Percentiles rank a stretch among this genome's conserved stretches.
These are phyloP conservation scores for Salvia hispanica DNA, from an alignment of 257 asterid species.

Conservation along the genomic window DNA sequence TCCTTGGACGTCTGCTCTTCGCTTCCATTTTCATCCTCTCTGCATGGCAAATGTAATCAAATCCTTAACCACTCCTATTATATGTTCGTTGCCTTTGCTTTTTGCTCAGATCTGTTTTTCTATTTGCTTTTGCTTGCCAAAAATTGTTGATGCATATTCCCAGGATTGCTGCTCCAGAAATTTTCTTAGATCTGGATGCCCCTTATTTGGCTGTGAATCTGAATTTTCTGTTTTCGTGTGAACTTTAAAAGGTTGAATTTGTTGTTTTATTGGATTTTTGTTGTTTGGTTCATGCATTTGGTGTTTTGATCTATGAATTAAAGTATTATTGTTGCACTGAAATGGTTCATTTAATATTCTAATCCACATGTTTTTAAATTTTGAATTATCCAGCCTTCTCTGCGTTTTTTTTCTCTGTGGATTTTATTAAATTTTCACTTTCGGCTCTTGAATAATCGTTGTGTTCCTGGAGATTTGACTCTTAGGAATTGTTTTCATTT, in stretches of 20 bases:
- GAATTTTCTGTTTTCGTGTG: not conserved
- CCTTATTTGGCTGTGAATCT: not conserved
- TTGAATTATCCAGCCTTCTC: not conserved
- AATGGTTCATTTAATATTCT: not conserved
- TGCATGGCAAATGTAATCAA: constrained; percentile 85
- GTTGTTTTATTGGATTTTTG: not conserved
- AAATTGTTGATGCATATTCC: not conserved
- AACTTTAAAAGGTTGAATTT: not conserved
- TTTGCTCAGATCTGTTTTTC: constrained; percentile 47
- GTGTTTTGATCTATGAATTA: constrained; percentile 2
- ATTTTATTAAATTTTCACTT: not conserved
- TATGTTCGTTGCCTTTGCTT: not conserved
- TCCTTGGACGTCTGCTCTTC: constrained; percentile 81
- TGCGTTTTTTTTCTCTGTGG: not conserved
- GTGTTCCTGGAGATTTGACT: constrained; percentile 12
- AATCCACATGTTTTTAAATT: not conserved
- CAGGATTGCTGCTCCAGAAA: too few species aligned
- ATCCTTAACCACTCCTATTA: not conserved
- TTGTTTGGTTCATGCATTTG: not conserved
- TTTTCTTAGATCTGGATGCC: constrained; percentile 32
- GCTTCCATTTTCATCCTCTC: constrained; percentile 93
- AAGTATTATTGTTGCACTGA: not conserved
- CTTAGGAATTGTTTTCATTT: not conserved
- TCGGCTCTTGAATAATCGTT: constrained; percentile 13
- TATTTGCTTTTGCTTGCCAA: constrained; percentile 2